Evolutionary conservation across 306 rosid species (phyloP), one percentile per base, ranked within the genome.

Genomic region (Chamaecrista fasciculata): DNA sequence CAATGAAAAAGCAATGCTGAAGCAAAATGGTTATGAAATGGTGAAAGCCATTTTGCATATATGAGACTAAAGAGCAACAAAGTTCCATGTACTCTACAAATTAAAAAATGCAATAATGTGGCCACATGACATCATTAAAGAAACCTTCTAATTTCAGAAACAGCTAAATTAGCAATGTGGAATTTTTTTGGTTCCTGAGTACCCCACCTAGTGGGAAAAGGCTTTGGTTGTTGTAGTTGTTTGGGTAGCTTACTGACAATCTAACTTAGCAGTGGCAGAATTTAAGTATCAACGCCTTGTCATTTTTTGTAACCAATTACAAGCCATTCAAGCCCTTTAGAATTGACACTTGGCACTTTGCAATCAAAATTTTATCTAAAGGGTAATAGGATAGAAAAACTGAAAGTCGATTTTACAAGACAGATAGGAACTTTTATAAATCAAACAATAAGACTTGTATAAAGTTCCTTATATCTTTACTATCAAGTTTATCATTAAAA

Each of bases 131-230:
- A 65, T n/a, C 33, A 34, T 56, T 42, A 71, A 31, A n/a, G 47
- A 28, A 47, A 70, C 62, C 70, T 18, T 36, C 16, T 12, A 72
- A 8, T 9, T 44, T 65, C 24, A n/a, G 66, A 28, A 59, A 2
- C 36, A 48, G 70, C 29, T 37, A 34, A 72, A 65, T 25, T 21
- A 43, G 33, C 52, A 51, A 52, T 26, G 21, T 11, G 51, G 28
- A 68, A 53, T 31, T 52, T 6, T 44, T 50, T 50, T 18, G 57
- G 57, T 57, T 71, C 71, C 55, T 46, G 47, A 37, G n/a, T n/a
- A n/a, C n/a, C n/a, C n/a, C n/a, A n/a, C n/a, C n/a, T n/a, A n/a
- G n/a, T n/a, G n/a, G n/a, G n/a, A n/a, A n/a, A n/a, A n/a, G n/a
- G n/a, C n/a, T n/a, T n/a, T n/a, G n/a, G n/a, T n/a, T n/a, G n/a